Base-by-base conservation (phyloP, 495 filamentous ascomycete genomes). In the Sabuloglossum arenarium region DNA sequence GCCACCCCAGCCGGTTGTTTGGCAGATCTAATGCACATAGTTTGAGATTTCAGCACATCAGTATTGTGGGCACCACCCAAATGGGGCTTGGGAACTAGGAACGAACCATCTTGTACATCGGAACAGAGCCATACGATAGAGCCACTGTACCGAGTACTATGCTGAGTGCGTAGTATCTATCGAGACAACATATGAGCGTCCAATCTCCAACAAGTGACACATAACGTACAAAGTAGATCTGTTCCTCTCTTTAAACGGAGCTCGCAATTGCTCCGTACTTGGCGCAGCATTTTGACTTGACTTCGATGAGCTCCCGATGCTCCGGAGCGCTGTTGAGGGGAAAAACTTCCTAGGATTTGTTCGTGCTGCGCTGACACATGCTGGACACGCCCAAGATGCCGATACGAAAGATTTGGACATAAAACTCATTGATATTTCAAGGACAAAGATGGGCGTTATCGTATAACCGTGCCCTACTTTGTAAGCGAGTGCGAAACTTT, bases 1-100 rank as follows among this genome's bases (percentile, higher is more conserved):
- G 21, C 91, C 91, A 60, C 86, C 86, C 81, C 84, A 99, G 62
- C 91, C 91, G 1, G 86, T 97, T 39, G 90, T 89, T 67, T 93
- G 86, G 71, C 91, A 99, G 63, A 99, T 94, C 84, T 94, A 60
- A 25, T 56, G 45, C 19, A 49, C 34, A 59, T 42, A 56, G 16
- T n/a, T 42, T 42, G 51, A 53, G 28, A 11, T 23, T 25, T n/a
- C 25, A 21, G 39, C 3, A 27, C 14, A 27, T 28, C 21, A 23
- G 12, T 31, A 21, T 1, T 21, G n/a, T 52, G 8, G 29, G 21
- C n/a, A 56, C n/a, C 5, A 47, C 21, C 1, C 0, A 19, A 19
- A 9, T n/a, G 39, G 14, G 24, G 27, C 14, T 1, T 14, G 16
- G 55, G 24, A 19, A 47, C 3, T 19, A 21, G 16, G 12, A 16